phyloP scores from a whole-genome alignment of 164 flowering plant genomes.

The Umbilicus rupestris region DNA sequence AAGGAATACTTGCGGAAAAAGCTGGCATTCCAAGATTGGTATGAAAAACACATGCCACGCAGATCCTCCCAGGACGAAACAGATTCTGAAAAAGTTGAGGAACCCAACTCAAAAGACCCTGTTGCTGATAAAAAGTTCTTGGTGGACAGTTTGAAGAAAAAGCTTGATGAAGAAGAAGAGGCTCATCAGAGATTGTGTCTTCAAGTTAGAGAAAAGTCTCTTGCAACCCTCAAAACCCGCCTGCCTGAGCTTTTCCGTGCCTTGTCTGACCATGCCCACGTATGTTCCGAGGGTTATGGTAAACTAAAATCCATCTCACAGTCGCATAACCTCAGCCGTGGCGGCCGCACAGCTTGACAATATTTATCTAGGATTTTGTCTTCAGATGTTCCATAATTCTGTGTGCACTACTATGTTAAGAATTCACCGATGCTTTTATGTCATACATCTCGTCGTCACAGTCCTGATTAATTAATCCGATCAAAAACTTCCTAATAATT shows the following conservation, averaged over 20 bases:
- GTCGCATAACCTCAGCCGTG: conserved; percentile 14
- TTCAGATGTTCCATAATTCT: too few relatives aligned
- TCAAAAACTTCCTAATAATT: too few relatives aligned
- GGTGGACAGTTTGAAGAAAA: conserved; percentile 61
- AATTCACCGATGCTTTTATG: too few relatives aligned
- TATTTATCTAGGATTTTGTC: too few relatives aligned
- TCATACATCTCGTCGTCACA: too few relatives aligned
- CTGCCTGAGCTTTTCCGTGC: conserved; percentile 81
- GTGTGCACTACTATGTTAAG: too few relatives aligned
- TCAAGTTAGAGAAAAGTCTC: conserved; percentile 83
- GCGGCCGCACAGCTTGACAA: conserved; percentile 7
- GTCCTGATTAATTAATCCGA: too few relatives aligned
- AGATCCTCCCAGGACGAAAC: conserved; percentile 32
- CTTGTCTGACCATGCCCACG: conserved; percentile 51
- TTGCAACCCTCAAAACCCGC: conserved; percentile 55
- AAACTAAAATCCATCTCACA: conserved; percentile 32
- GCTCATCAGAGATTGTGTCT: conserved; percentile 49
- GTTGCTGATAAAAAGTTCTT: conserved; percentile 41
- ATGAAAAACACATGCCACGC: conserved; percentile 44
- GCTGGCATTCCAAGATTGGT: conserved; percentile 62
- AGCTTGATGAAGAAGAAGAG: conserved; percentile 61
- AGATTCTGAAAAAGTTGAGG: conserved; percentile 45
- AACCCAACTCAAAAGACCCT: conserved; percentile 34
- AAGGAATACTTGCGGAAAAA: conserved; percentile 45
- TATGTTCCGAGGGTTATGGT: conserved; percentile 46